These are phyloP conservation scores for Alternaria sp. DNA, from an alignment of 2,329 filamentous ascomycete species.

Conservation along the genomic window DNA sequence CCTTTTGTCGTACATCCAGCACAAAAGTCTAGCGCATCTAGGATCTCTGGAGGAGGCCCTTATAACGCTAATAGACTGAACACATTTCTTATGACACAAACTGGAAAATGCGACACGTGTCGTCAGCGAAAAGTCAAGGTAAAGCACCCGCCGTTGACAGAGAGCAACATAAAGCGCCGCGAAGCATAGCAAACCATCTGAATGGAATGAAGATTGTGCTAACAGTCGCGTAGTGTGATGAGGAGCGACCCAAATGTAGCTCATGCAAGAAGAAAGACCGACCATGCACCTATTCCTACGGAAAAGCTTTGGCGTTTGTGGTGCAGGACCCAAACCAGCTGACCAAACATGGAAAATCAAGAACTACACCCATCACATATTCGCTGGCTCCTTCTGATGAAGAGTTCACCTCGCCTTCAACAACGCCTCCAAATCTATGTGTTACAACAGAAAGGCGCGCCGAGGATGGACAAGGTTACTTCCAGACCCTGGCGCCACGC, in stretches of 20 bases:
- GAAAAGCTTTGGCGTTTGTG: slow-evolving; percentile 37
- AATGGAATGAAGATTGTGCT: not conserved
- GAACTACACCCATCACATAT: slow-evolving; percentile 22
- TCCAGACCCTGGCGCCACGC: slow-evolving; percentile 33
- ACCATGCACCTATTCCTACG: slow-evolving; percentile 38
- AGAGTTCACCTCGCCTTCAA: not conserved
- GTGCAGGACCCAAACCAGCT: slow-evolving; percentile 40
- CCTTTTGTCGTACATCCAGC: not conserved
- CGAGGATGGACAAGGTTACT: slow-evolving; percentile 35
- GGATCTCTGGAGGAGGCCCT: too few relatives aligned
- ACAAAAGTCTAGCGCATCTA: not conserved
- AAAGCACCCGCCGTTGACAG: not conserved
- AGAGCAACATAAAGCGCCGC: not conserved
- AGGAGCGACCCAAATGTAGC: slow-evolving; percentile 39
- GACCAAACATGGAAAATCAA: slow-evolving; percentile 41
- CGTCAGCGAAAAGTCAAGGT: slow-evolving; percentile 45
- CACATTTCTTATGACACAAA: slow-evolving; percentile 33
- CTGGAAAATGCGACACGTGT: slow-evolving; percentile 44
- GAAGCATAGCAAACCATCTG: too few relatives aligned
- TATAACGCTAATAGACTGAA: not conserved
- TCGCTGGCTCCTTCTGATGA: slow-evolving; percentile 13
- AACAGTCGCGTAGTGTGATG: slow-evolving; percentile 35
- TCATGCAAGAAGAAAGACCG: slow-evolving; percentile 41
- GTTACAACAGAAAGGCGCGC: slow-evolving; percentile 29
- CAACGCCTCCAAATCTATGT: slow-evolving; percentile 21